Base-by-base conservation (phyloP, 352 stramenopile species). In the Pythium sp. region DNA sequence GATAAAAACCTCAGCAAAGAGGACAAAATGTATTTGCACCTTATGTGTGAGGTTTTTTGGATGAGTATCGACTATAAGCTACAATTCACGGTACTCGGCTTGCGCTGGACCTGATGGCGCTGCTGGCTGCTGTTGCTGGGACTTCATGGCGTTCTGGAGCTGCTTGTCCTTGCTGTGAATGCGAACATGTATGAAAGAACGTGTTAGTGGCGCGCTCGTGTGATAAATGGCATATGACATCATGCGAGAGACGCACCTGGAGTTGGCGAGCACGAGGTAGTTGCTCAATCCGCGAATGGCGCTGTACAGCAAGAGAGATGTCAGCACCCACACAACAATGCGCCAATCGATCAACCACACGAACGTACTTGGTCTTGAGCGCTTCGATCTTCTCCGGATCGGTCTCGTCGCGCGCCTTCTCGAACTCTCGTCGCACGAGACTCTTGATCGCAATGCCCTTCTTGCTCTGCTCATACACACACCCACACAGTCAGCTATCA, bases 241-340 rank as follows among this genome's bases (percentile, higher is more conserved):
- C 8, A 22, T 18, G 24, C 5, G 7, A 67, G 3, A 41, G 36
- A 69, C 74, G 69, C n/a, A 90, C 81, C 79, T 94, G 46, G 87
- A 91, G 71, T 95, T 95, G 60, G 87, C 87, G 75, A 95, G 76
- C 70, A 95, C 80, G 46, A 95, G 71, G 73, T 95, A 95, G 82
- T 95, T 95, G 69, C 87, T 95, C 53, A 95, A 70, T 51, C 87
- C 87, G 61, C 87, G 86, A 32, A 95, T 74, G 26, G 87, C 87
- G 65, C 87, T 94, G 60, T 18, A 47, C 7, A 28, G 64, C 66
- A 9, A 54, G 41, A 61, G 18, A 36, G 38, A 71, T 20, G 58
- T 34, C 28, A 74, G 18, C 30, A 66, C 24, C 32, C 49, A 69
- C 26, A 57, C 41, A 36, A 30, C 15, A 9, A 51, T 51, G 43